phyloP scores from a whole-genome alignment of 2,329 filamentous ascomycete species.

The Pseudocercospora cruenta region DNA sequence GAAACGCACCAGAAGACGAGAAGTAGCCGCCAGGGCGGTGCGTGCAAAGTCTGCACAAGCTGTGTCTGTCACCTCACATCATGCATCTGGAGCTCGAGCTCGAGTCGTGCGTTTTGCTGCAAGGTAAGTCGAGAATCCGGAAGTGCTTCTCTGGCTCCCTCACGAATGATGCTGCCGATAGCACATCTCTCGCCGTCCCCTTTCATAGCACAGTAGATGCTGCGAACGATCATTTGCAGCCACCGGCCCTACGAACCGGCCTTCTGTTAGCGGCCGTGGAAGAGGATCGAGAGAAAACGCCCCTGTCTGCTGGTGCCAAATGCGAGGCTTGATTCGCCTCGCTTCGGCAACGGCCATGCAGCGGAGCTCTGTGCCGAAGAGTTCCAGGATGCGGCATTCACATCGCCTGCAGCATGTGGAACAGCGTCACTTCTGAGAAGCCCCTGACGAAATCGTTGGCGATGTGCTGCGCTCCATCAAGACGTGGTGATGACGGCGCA shows the following conservation, averaged over 20 bases:
- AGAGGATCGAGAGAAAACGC: neutral
- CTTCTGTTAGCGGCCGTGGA: constrained; percentile 6
- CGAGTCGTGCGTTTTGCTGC: neutral
- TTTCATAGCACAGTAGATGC: neutral
- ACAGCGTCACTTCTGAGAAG: neutral
- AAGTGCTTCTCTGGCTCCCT: neutral
- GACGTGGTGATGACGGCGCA: neutral
- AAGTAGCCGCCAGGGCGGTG: neutral
- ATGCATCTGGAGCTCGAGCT: neutral
- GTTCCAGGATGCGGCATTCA: neutral
- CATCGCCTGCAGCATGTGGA: neutral
- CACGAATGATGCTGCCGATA: neutral
- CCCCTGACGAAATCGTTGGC: neutral
- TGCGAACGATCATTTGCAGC: neutral
- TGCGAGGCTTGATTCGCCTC: neutral
- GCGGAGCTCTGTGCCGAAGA: constrained; percentile 6
- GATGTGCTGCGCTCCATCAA: neutral
- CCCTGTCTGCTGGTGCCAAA: neutral
- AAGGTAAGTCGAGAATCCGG: neutral
- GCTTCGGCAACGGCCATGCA: neutral
- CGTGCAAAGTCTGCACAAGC: neutral
- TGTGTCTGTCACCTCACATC: neutral
- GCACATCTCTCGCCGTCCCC: neutral
- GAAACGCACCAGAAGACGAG: neutral
- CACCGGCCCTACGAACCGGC: neutral